Evolutionary conservation across 1,139 yeast genomes (phyloP).

Genomic region (Pneumocystis carinii): DNA sequence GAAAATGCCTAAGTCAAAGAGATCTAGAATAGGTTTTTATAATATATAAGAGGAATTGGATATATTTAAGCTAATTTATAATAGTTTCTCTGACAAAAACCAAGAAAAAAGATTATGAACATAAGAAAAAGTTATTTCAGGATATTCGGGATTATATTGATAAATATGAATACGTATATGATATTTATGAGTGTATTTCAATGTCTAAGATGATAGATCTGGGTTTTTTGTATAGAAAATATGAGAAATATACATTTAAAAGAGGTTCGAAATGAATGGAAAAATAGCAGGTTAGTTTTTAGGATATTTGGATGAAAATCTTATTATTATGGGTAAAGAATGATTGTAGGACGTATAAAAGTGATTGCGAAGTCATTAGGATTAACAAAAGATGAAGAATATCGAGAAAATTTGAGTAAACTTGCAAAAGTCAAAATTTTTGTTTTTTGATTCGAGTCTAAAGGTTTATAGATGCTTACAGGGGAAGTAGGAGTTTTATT

Average conservation of each 20-base stretch:
- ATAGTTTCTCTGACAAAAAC: conserved; percentile 85
- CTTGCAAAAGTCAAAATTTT: conserved; percentile 32
- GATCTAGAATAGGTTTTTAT: conserved; percentile 48
- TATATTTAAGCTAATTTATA: background rate
- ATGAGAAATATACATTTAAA: conserved; percentile 93
- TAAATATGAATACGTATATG: conserved; percentile 42
- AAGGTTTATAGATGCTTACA: conserved; percentile 22
- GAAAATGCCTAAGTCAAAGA: conserved; percentile 84
- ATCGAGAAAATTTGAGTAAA: conserved; percentile 64
- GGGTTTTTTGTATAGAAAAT: conserved; percentile 78
- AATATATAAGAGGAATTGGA: background rate
- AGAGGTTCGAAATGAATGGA: conserved; percentile 84
- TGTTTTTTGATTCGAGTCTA: background rate
- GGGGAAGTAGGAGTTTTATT: conserved; percentile 81
- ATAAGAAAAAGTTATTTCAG: conserved; percentile 78
- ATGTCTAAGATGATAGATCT: conserved; percentile 21
- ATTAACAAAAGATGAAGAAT: conserved; percentile 72
- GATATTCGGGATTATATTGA: conserved; percentile 77
- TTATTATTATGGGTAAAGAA: conserved; percentile 22
- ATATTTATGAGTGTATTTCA: background rate
- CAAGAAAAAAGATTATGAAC: conserved; percentile 86
- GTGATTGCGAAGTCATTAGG: conserved; percentile 90
- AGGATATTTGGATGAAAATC: background rate
- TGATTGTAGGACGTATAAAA: conserved; percentile 67
- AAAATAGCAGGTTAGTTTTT: conserved; percentile 37